These are phyloP conservation scores for Xanthoconium stramineum DNA, from an alignment of 768 basidiomycete genomes.

Conservation along the genomic window DNA sequence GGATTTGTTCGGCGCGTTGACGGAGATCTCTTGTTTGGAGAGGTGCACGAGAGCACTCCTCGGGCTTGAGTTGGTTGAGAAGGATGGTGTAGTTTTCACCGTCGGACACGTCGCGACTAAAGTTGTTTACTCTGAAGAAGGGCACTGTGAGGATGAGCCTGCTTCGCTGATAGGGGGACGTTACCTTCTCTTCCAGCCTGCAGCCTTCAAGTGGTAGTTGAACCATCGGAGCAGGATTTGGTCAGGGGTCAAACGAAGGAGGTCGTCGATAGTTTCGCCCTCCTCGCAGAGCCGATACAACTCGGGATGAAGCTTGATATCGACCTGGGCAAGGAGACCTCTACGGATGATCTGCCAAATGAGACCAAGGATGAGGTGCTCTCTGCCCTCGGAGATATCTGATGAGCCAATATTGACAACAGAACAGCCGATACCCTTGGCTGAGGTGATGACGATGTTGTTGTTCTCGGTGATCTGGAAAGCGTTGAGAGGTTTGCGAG, in stretches of 20 bases:
- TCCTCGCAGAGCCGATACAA: slow-evolving; percentile 95
- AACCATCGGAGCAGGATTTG: slow-evolving; percentile 99
- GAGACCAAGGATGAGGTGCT: slow-evolving; percentile 94
- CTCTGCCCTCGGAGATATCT: slow-evolving; percentile 89
- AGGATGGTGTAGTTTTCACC: slow-evolving; percentile 98
- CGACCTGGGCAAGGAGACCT: slow-evolving; percentile 90
- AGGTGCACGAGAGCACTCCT: slow-evolving; percentile 87
- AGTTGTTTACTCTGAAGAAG: slow-evolving; percentile 84
- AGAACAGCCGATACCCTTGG: slow-evolving; percentile 97
- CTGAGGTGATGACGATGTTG: slow-evolving; percentile 98
- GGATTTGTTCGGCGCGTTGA: slow-evolving; percentile 86
- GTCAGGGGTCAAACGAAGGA: slow-evolving; percentile 90
- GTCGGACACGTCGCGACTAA: slow-evolving; percentile 95
- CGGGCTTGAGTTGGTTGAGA: slow-evolving; percentile 92
- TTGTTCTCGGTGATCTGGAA: slow-evolving; percentile 99
- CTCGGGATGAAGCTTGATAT: slow-evolving; percentile 98
- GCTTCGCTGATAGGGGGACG: not conserved
- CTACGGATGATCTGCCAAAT: slow-evolving; percentile 99
- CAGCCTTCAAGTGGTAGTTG: slow-evolving; percentile 96
- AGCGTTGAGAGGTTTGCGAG: slow-evolving; percentile 84
- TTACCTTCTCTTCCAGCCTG: slow-evolving; percentile 85
- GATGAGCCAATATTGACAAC: slow-evolving; percentile 97
- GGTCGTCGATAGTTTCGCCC: slow-evolving; percentile 94
- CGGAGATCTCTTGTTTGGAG: slow-evolving; percentile 82
- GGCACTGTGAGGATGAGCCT: not conserved